These are phyloP conservation scores for Kwoniella shivajii DNA, from an alignment of 1,284 basidiomycete species.

Conservation along the genomic window DNA sequence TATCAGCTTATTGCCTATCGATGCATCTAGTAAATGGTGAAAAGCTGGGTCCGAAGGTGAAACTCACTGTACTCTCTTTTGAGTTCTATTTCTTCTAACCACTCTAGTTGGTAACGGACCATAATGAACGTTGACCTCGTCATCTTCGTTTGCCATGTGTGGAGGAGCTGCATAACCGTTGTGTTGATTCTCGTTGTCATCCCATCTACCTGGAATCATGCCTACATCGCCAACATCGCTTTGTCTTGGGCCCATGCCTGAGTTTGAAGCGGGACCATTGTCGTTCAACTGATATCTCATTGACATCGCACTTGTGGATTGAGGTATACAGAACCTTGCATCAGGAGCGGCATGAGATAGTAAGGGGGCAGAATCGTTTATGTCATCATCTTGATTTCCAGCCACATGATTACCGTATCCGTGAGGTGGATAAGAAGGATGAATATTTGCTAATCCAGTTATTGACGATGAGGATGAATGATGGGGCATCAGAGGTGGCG, in stretches of 20 bases:
- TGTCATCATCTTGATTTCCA: slow-evolving; percentile 33
- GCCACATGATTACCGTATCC: slow-evolving; percentile 15
- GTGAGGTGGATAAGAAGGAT: slow-evolving; percentile 18
- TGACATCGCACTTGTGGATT: slow-evolving; percentile 16
- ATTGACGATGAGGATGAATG: slow-evolving; percentile 24
- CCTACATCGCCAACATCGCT: slow-evolving; percentile 28
- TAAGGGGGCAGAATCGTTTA: slow-evolving; percentile 45
- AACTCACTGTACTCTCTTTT: slow-evolving; percentile 78
- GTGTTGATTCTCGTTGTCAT: slow-evolving; percentile 14
- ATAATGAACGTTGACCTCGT: slow-evolving; percentile 60
- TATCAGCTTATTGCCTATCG: background rate
- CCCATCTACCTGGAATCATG: slow-evolving; percentile 24
- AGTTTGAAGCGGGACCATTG: slow-evolving; percentile 12
- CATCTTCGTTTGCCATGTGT: slow-evolving; percentile 28
- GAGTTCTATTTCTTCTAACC: slow-evolving; percentile 82
- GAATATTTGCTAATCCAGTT: slow-evolving; percentile 10
- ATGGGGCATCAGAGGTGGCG: slow-evolving; percentile 40
- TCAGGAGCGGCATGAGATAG: slow-evolving; percentile 37
- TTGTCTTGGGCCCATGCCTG: too few relatives aligned
- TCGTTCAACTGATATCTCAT: slow-evolving; percentile 39
- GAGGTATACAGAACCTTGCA: slow-evolving; percentile 32
- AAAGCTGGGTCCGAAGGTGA: background rate
- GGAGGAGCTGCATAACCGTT: slow-evolving; percentile 17
- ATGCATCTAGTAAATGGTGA: background rate
- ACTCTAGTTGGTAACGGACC: slow-evolving; percentile 84